Evolutionary conservation across 2,329 filamentous ascomycete genomes (phyloP).

Genomic region (Cadophora sp.): DNA sequence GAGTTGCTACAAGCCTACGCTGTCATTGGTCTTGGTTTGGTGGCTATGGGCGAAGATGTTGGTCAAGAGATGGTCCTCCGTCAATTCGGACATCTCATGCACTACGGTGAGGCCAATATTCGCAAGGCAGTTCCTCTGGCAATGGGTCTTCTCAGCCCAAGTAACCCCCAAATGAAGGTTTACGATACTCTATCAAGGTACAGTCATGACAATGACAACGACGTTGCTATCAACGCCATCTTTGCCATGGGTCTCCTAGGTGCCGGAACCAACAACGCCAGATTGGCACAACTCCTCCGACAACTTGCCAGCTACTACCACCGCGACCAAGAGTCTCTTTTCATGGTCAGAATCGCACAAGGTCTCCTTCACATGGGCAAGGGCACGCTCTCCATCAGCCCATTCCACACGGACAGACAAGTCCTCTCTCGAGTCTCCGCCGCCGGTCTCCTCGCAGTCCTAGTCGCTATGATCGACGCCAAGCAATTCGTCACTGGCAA

Average conservation of each 20-base stretch:
- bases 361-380: slow-evolving; percentile 99
- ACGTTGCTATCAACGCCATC: slow-evolving; percentile 97
- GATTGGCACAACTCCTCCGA: slow-evolving; percentile 89
- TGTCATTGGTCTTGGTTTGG: slow-evolving; percentile 89
- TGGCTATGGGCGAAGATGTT: slow-evolving; percentile 97
- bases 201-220: slow-evolving; percentile 97
- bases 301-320: slow-evolving; percentile 99
- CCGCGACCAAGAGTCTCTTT: slow-evolving; percentile 91
- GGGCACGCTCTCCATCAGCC: slow-evolving; percentile 92
- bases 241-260: slow-evolving; percentile 98
- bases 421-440: slow-evolving; percentile 91
- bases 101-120: slow-evolving; percentile 98
- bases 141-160: slow-evolving; percentile 95
- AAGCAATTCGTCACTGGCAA: slow-evolving; percentile 77
- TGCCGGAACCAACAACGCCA: slow-evolving; percentile 97
- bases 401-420: slow-evolving; percentile 99
- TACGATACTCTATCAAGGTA: slow-evolving; percentile 98
- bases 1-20: slow-evolving; percentile 96
- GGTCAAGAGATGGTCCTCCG: slow-evolving; percentile 98
- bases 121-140: slow-evolving; percentile 94
- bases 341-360: slow-evolving; percentile 99
- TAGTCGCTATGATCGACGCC: slow-evolving; percentile 93
- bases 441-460: slow-evolving; percentile 85
- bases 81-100: slow-evolving; percentile 98
- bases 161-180: slow-evolving; percentile 99